Evolutionary conservation across 2,329 filamentous ascomycete species (phyloP).

Genomic region (Leptographium lundbergii): DNA sequence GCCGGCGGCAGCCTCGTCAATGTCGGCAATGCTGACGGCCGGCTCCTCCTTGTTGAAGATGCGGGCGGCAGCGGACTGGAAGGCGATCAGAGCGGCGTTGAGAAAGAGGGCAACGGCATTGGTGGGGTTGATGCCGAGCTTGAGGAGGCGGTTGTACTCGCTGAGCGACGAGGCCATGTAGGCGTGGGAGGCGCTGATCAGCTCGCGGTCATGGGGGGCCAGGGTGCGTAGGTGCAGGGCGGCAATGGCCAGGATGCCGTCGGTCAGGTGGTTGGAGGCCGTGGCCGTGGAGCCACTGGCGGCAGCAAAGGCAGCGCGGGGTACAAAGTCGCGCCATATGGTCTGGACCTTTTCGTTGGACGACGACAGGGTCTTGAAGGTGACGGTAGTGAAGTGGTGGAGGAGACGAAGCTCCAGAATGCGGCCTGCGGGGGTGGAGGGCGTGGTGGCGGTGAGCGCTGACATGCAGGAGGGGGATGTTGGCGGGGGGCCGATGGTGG

Average conservation of each 20-base stretch:
- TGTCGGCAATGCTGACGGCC: background rate
- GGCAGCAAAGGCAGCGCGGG: slow-evolving; percentile 46
- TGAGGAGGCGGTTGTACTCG: slow-evolving; percentile 45
- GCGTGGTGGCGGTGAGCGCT: slow-evolving; percentile 22
- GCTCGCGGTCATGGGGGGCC: slow-evolving; percentile 42
- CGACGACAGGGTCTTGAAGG: slow-evolving; percentile 45
- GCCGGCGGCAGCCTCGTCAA: background rate
- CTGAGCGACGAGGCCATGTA: slow-evolving; percentile 53
- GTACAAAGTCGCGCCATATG: slow-evolving; percentile 49
- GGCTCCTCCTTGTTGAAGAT: slow-evolving; percentile 46
- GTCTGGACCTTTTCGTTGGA: slow-evolving; percentile 36
- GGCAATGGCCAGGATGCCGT: slow-evolving; percentile 51
- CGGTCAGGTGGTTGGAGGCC: slow-evolving; percentile 41
- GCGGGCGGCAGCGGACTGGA: slow-evolving; percentile 52
- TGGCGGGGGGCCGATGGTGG: background rate
- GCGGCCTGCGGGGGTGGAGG: slow-evolving; percentile 23
- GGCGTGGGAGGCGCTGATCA: slow-evolving; percentile 50
- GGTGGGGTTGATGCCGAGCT: slow-evolving; percentile 40
- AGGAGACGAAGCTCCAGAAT: slow-evolving; percentile 49
- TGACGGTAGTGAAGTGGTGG: slow-evolving; percentile 51
- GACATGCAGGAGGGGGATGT: slow-evolving; percentile 7
- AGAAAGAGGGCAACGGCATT: slow-evolving; percentile 53
- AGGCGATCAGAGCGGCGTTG: slow-evolving; percentile 50
- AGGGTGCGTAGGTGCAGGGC: slow-evolving; percentile 48
- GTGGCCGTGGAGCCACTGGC: slow-evolving; percentile 5